Evolutionary conservation across 208 protist genomes (phyloP), one percentile per base, ranked within the genome.

Genomic region (Endotrypanum monterogeii): DNA sequence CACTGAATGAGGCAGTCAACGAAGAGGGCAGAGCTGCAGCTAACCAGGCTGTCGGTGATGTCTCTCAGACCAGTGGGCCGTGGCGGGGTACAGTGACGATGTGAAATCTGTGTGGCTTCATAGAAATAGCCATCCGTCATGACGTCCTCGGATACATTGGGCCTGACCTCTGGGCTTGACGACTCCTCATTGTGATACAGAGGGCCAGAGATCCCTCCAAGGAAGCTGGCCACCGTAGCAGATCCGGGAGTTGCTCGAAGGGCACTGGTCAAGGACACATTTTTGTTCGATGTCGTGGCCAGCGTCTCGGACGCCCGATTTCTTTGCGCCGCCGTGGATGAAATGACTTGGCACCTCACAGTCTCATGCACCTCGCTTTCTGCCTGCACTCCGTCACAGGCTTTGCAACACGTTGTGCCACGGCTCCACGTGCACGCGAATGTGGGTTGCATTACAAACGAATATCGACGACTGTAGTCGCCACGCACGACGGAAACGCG

Each of bases 1-100:
- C 77, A 82, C 52, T 78, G 70, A 20, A 86, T 52, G 11, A 86
- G 61, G 32, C 77, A 78, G 44, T 86, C 78, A 14, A 74, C 77
- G 30, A 86, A 71, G 57, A 86, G 67, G 18, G 74, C 68, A 0
- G 78, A 52, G 39, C 60, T 86, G 57, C 67, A 61, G 51, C 60
- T 68, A 39, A 62, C 80, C 41, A 79, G 70, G 55, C 73, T 60
- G 30, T 35, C 50, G 16, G 37, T 0, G 23, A 30, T 25, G 30
- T 74, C 69, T 8, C 12, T 30, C 2, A 58, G 12, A 2, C 14
- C 37, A n/a, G 50, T 7, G n/a, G 58, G 44, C 6, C 16, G 23
- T 41, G 51, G 56, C 11, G 75, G 75, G 23, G 63, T 69, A 11
- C 39, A 54, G 30, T 54, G 68, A 25, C 69, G 52, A 18, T 54